Conservation (phyloP, 2,329 filamentous ascomycete species). For the Leptosphaerulina australis region DNA sequence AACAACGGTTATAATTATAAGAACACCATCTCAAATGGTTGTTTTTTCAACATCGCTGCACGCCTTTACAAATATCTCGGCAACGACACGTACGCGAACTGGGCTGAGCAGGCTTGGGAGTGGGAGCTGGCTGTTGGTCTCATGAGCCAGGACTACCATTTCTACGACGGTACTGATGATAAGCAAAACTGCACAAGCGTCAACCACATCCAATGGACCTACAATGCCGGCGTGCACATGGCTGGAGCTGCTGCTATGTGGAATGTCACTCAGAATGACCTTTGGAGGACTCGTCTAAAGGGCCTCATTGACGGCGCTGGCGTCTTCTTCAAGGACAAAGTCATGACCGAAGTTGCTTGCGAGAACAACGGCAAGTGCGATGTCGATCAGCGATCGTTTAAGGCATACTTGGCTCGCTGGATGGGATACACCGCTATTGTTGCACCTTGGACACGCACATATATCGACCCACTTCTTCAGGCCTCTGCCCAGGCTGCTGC, state of each 20-base stretch:
- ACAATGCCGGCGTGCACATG: conserved; percentile 55
- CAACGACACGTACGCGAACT: conserved; percentile 61
- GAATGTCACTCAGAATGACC: conserved; percentile 48
- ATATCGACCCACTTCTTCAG: conserved; percentile 59
- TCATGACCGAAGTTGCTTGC: conserved; percentile 58
- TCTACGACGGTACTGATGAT: conserved; percentile 55
- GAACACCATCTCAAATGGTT: conserved; percentile 80
- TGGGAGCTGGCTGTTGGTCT: conserved; percentile 58
- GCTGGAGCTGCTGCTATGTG: conserved; percentile 56
- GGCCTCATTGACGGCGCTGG: conserved; percentile 46
- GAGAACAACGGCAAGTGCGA: conserved; percentile 55
- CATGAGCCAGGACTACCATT: conserved; percentile 54
- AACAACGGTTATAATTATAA: conserved; percentile 84
- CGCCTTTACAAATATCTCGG: conserved; percentile 73
- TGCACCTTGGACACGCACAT: conserved; percentile 44
- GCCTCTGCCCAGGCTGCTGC: conserved; percentile 63
- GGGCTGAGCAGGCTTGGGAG: conserved; percentile 70
- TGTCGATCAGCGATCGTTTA: conserved; percentile 56
- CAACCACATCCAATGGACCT: conserved; percentile 55
- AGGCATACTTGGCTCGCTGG: conserved; percentile 53
- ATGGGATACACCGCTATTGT: conserved; percentile 51
- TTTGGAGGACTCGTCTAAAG: conserved; percentile 39
- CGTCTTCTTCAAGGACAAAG: conserved; percentile 53
- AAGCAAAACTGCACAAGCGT: conserved; percentile 52
- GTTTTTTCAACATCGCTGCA: conserved; percentile 80